Percentiles rank a stretch among this genome's conserved stretches.
phyloP scores from a whole-genome alignment of 331 rosid species.

The Malus hybrid region DNA sequence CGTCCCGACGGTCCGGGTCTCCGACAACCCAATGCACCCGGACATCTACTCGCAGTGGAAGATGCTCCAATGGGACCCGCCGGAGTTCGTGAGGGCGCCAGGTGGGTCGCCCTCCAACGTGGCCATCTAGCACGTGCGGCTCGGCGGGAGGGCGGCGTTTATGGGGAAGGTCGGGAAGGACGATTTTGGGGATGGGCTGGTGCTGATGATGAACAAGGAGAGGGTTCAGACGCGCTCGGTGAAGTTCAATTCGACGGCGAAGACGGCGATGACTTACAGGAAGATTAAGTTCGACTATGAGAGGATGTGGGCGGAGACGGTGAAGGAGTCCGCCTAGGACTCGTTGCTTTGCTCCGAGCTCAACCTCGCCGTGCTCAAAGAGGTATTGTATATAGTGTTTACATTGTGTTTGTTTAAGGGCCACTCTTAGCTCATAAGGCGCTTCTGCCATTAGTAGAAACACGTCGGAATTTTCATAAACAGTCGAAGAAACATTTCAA shows the following conservation, averaged over 20 bases:
- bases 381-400: conserved; percentile 29
- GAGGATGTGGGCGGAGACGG: conserved; percentile 53
- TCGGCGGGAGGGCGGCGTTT: conserved; percentile 85
- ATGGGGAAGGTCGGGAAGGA: conserved; percentile 83
- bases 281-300: conserved; percentile 59
- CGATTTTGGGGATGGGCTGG: conserved; percentile 57
- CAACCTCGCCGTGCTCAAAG: conserved; percentile 77
- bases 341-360: conserved; percentile 49
- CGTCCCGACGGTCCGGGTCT: conserved; percentile 75
- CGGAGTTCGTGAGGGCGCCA: conserved; percentile 77
- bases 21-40: conserved; percentile 62
- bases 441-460: neutral
- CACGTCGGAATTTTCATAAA: neutral
- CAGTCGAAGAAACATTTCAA: neutral
- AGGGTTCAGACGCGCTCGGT: conserved; percentile 78
- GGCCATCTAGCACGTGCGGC: conserved; percentile 77
- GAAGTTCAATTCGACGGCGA: conserved; percentile 35
- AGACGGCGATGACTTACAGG: conserved; percentile 54
- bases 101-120: conserved; percentile 78
- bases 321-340: conserved; percentile 57
- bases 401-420: neutral
- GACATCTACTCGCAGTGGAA: conserved; percentile 89
- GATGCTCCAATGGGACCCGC: conserved; percentile 96
- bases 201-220: conserved; percentile 70
- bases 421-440: too few relatives aligned